Evolutionary conservation across 2,329 filamentous ascomycete genomes (phyloP).

Genomic region (Exophiala calicioides): DNA sequence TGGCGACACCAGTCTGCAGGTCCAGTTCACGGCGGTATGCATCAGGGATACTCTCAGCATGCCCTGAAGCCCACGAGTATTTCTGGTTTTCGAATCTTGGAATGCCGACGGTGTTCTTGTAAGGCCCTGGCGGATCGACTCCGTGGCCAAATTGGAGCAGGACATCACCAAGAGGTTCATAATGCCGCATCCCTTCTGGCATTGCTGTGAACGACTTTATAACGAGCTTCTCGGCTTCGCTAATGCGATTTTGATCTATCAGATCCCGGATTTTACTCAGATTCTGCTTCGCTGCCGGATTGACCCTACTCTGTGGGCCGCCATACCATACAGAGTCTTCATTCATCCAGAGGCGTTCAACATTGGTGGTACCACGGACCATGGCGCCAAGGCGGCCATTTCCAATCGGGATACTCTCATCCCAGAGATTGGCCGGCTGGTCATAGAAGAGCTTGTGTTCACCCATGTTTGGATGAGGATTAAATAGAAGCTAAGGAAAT

Average conservation of each 20-base stretch:
- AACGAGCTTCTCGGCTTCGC: conserved; percentile 8
- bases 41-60: neutral
- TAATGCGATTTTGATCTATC: neutral
- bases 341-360: conserved; percentile 32
- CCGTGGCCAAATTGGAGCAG: conserved; percentile 43
- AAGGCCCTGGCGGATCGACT: no score
- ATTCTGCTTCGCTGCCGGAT: conserved; percentile 5
- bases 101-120: no score
- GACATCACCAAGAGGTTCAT: conserved; percentile 47
- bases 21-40: conserved; percentile 45
- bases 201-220: conserved; percentile 1
- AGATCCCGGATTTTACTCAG: conserved; percentile 5
- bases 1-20: conserved; percentile 39
- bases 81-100: conserved; percentile 5
- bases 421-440: conserved; percentile 37
- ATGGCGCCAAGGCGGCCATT: conserved; percentile 49
- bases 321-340: conserved; percentile 35
- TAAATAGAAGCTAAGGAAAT: no score
- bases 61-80: conserved; percentile 3
- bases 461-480: no score
- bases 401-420: conserved; percentile 50
- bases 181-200: conserved; percentile 39
- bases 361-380: conserved; percentile 24
- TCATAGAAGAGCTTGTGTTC: conserved; percentile 54
- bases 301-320: conserved; percentile 22